Conservation (phyloP, 805 yeast species). For the Monosporozyma aquatica region DNA sequence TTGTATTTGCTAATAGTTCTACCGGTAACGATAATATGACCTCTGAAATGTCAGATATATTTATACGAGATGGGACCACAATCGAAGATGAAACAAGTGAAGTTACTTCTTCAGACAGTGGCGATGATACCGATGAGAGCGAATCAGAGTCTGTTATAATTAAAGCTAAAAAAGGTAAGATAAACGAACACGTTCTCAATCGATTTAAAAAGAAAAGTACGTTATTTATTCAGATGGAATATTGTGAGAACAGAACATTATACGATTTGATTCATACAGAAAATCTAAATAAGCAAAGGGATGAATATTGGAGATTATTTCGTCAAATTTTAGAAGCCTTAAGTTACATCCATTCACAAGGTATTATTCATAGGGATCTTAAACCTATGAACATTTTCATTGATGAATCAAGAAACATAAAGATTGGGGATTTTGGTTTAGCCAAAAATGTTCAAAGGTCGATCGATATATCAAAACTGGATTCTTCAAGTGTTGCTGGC, state of each 20-base stretch:
- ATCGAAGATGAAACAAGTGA: constrained; percentile 17
- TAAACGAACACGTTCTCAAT: not conserved
- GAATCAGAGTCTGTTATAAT: constrained; percentile 6
- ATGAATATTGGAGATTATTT: constrained; percentile 83
- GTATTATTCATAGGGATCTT: constrained; percentile 89
- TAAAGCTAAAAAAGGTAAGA: not conserved
- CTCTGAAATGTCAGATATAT: constrained; percentile 2
- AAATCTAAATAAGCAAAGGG: constrained; percentile 59
- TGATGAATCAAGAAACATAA: constrained; percentile 79
- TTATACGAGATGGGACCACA: constrained; percentile 14
- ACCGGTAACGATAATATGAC: constrained; percentile 9
- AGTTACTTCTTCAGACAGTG: constrained; percentile 2
- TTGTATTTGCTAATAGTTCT: constrained; percentile 41
- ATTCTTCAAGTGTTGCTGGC: constrained; percentile 22
- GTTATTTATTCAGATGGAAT: constrained; percentile 94
- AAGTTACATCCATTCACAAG: constrained; percentile 83
- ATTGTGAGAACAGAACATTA: constrained; percentile 90
- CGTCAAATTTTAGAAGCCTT: constrained; percentile 85
- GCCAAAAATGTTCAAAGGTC: constrained; percentile 77
- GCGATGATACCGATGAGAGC: constrained; percentile 6
- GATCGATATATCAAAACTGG: constrained; percentile 27
- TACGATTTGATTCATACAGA: constrained; percentile 69
- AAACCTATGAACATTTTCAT: constrained; percentile 95
- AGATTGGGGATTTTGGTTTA: constrained; percentile 94
- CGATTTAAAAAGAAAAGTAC: constrained; percentile 44